phyloP scores from a whole-genome alignment of 1,139 yeast genomes.

The Yamadazyma buinensis region DNA sequence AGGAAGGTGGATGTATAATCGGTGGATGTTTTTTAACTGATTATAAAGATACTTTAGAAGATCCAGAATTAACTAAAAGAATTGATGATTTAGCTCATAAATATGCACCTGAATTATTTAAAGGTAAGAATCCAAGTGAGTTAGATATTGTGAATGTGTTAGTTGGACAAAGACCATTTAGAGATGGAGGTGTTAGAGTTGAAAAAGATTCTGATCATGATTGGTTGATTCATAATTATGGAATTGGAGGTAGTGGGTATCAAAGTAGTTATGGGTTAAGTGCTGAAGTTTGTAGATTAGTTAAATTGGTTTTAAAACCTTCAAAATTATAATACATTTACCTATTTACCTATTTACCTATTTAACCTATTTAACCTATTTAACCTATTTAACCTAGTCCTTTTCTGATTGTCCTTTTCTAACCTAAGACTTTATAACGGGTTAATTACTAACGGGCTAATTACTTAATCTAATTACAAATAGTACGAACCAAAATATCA shows the following conservation, averaged over 20 bases:
- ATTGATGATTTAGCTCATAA: conserved; percentile 37
- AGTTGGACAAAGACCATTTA: conserved; percentile 48
- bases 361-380: neutral
- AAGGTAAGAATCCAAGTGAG: conserved; percentile 23
- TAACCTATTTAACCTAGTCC: too few relatives aligned
- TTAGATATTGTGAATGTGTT: conserved; percentile 38
- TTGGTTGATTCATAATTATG: conserved; percentile 48
- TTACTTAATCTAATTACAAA: conserved; percentile 13
- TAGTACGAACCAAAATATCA: conserved; percentile 17
- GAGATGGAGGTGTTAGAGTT: conserved; percentile 44
- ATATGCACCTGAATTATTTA: conserved; percentile 38
- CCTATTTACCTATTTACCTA: too few relatives aligned
- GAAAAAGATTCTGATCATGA: conserved; percentile 28
- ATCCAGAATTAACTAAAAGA: conserved; percentile 33
- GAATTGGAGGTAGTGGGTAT: conserved; percentile 54
- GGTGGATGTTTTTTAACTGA: conserved; percentile 44
- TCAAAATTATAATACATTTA: neutral
- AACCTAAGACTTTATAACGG: too few relatives aligned
- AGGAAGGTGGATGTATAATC: conserved; percentile 51
- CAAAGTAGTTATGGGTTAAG: conserved; percentile 47
- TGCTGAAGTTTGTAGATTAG: conserved; percentile 5
- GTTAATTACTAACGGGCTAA: too few relatives aligned
- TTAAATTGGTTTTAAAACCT: neutral
- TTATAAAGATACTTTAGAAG: conserved; percentile 24
- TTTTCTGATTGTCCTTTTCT: too few relatives aligned